Evolutionary conservation across 768 basidiomycete species (phyloP).

Genomic region (Leccinum aurantiacum): DNA sequence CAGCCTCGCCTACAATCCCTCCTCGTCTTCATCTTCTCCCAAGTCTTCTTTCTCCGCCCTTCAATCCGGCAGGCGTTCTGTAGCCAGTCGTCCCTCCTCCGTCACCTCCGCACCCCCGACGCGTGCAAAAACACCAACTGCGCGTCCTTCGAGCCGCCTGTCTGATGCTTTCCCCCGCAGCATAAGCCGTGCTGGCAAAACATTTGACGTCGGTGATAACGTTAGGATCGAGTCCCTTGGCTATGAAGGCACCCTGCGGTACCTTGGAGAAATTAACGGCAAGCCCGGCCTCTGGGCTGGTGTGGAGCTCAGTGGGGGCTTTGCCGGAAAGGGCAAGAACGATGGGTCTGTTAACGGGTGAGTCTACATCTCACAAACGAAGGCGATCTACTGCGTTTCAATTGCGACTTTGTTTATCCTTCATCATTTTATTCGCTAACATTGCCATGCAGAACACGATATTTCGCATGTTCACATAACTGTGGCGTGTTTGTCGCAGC

Average conservation of each 20-base stretch:
- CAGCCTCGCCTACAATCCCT: conserved; percentile 37
- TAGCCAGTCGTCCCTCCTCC: conserved; percentile 61
- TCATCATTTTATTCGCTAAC: conserved; percentile 13
- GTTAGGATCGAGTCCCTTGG: conserved; percentile 88
- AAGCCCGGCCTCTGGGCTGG: conserved; percentile 93
- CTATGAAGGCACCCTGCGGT: conserved; percentile 80
- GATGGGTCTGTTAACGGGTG: conserved; percentile 88
- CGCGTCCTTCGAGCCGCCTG: conserved; percentile 64
- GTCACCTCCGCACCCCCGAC: conserved; percentile 50
- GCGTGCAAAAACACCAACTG: conserved; percentile 54
- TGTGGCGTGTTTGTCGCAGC: conserved; percentile 92
- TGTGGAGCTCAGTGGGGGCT: conserved; percentile 84
- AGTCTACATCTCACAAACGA: conserved; percentile 34
- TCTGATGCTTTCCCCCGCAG: conserved; percentile 57
- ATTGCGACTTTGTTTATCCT: not conserved
- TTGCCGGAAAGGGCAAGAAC: conserved; percentile 92
- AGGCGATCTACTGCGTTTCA: not conserved
- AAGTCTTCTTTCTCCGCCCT: conserved; percentile 37
- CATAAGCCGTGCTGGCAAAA: conserved; percentile 43
- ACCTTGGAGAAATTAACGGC: conserved; percentile 82
- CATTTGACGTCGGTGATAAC: conserved; percentile 73
- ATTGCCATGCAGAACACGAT: conserved; percentile 55
- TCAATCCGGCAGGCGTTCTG: conserved; percentile 44
- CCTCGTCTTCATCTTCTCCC: conserved; percentile 52
- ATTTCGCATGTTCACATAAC: conserved; percentile 80